Percentiles rank a stretch among this genome's conserved stretches.
These are phyloP conservation scores for Phytophthora nicotianae DNA, from an alignment of 352 stramenopile species.

Conservation along the genomic window DNA sequence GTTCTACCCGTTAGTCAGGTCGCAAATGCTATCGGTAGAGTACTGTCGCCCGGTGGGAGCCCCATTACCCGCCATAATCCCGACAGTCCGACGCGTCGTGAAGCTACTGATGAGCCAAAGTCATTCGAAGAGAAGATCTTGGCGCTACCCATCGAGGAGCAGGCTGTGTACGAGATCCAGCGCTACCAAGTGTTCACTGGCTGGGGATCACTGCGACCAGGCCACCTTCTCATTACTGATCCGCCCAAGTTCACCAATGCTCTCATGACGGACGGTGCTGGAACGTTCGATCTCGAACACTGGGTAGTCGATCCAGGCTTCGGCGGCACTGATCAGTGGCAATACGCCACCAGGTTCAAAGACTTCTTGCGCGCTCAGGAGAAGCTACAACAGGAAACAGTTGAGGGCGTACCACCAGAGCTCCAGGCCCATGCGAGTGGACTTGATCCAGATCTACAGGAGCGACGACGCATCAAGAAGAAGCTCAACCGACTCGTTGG, in stretches of 20 bases:
- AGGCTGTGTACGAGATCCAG: slow-evolving; percentile 83
- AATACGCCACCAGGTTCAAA: slow-evolving; percentile 88
- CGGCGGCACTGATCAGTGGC: slow-evolving; percentile 78
- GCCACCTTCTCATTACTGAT: slow-evolving; percentile 79
- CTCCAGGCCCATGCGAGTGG: slow-evolving; percentile 26
- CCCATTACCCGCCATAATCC: slow-evolving; percentile 37
- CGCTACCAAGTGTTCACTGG: slow-evolving; percentile 85
- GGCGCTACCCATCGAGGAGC: slow-evolving; percentile 60
- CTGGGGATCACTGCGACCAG: slow-evolving; percentile 78
- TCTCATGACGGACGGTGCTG: slow-evolving; percentile 68
- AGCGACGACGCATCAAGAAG: slow-evolving; percentile 75
- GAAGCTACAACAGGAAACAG: slow-evolving; percentile 35
- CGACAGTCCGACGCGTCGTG: slow-evolving; percentile 28
- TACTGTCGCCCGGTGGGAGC: slow-evolving; percentile 34
- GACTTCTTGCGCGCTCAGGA: slow-evolving; percentile 78
- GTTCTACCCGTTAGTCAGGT: slow-evolving; percentile 72
- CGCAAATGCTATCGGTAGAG: slow-evolving; percentile 43
- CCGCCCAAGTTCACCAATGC: slow-evolving; percentile 80
- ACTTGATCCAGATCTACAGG: slow-evolving; percentile 43
- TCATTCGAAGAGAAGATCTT: slow-evolving; percentile 74
- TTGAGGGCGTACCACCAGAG: slow-evolving; percentile 21
- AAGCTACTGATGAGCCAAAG: slow-evolving; percentile 31
- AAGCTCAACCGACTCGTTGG: slow-evolving; percentile 85
- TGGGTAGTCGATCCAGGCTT: slow-evolving; percentile 83
- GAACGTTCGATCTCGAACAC: slow-evolving; percentile 64